Evolutionary conservation across 2,329 filamentous ascomycete species (phyloP).

Genomic region (Clonostachys rosea): DNA sequence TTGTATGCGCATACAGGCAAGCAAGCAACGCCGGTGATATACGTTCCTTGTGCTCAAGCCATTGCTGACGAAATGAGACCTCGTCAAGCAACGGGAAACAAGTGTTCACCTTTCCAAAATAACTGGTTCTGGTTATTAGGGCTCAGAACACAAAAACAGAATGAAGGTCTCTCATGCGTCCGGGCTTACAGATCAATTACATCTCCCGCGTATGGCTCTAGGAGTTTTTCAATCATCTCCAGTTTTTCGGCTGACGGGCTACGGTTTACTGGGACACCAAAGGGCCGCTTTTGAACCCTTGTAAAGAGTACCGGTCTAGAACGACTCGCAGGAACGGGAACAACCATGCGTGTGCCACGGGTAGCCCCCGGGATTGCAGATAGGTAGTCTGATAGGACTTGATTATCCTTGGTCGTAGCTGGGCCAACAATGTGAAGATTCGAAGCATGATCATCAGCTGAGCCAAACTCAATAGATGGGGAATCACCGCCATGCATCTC

Average conservation of each 20-base stretch:
- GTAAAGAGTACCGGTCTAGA: conserved; percentile 39
- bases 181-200: conserved; percentile 40
- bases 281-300: conserved; percentile 36
- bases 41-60: conserved; percentile 34
- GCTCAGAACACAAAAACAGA: neutral
- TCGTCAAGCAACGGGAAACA: conserved; percentile 60
- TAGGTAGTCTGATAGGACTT: conserved; percentile 56
- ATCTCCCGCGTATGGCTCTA: conserved; percentile 47
- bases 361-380: conserved; percentile 21
- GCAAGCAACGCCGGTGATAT: conserved; percentile 52
- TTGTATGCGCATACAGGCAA: conserved; percentile 51
- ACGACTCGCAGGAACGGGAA: conserved; percentile 19
- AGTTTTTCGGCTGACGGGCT: conserved; percentile 39
- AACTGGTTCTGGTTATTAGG: conserved; percentile 23
- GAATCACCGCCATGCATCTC: conserved; percentile 7
- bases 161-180: neutral
- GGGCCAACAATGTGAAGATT: conserved; percentile 55
- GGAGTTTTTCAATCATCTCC: conserved; percentile 52
- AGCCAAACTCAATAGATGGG: conserved; percentile 17
- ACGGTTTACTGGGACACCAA: conserved; percentile 30
- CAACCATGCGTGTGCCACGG: conserved; percentile 18
- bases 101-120: conserved; percentile 50
- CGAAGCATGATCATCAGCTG: conserved; percentile 28
- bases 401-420: conserved; percentile 53
- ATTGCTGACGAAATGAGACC: conserved; percentile 42